phyloP scores from a whole-genome alignment of 345 rosid genomes.

The Lepidium africanum region DNA sequence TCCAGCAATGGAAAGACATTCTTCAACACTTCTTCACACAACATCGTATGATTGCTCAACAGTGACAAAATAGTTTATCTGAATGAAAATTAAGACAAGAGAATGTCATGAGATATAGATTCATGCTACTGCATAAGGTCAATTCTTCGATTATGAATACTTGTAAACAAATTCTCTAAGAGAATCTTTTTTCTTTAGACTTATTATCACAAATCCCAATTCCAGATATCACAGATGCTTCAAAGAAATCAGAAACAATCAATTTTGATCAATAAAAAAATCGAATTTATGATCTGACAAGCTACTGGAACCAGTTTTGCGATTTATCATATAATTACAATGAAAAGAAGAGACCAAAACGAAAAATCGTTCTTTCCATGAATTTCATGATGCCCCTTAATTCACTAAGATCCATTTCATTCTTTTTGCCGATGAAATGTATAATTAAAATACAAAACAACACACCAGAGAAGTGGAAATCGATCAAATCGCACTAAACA shows the following conservation, averaged over 20 bases:
- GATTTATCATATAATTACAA: neutral
- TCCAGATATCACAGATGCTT: too few species aligned
- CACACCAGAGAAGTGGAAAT: neutral
- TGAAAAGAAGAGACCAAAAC: neutral
- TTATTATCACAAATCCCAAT: too few species aligned
- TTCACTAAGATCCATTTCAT: neutral
- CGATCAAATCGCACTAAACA: neutral
- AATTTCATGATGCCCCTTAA: neutral
- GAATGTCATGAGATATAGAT: neutral
- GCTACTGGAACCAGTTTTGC: neutral
- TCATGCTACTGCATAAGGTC: too few species aligned
- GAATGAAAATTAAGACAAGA: neutral
- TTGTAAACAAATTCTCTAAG: too few species aligned
- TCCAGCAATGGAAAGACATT: conserved; percentile 76
- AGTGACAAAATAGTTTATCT: neutral
- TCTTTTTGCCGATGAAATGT: neutral
- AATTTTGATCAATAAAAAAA: neutral
- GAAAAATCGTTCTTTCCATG: neutral
- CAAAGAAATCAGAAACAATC: neutral
- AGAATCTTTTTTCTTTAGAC: too few species aligned
- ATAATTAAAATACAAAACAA: neutral
- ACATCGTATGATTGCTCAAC: conserved; percentile 28
- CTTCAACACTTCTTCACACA: conserved; percentile 60
- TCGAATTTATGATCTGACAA: neutral
- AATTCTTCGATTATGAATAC: neutral